These are phyloP conservation scores for Hymenoscyphus linearis DNA, from an alignment of 2,329 filamentous ascomycete genomes.

Conservation along the genomic window DNA sequence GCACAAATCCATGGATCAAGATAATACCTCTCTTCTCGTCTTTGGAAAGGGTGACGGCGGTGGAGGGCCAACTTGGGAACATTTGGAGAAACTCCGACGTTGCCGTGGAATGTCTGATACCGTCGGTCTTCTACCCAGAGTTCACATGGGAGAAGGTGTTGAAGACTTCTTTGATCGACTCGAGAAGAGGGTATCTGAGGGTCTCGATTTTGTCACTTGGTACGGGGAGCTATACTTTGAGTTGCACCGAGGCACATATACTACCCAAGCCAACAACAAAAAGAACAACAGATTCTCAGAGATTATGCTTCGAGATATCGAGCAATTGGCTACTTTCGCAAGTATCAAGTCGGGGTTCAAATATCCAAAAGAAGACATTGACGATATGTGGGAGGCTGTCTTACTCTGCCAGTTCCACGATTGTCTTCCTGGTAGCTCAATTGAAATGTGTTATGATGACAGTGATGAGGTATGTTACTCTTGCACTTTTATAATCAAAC, in stretches of 20 bases:
- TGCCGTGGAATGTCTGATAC: conserved; percentile 90
- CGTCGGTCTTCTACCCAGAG: conserved; percentile 73
- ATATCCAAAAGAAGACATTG: conserved; percentile 91
- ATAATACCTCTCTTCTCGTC: conserved; percentile 82
- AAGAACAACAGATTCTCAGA: conserved; percentile 85
- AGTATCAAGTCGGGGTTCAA: conserved; percentile 70
- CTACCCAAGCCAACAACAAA: conserved; percentile 96
- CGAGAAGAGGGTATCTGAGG: conserved; percentile 62
- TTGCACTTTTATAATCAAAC: not conserved
- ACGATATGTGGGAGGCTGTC: conserved; percentile 90
- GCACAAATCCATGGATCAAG: conserved; percentile 94
- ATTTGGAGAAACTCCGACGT: conserved; percentile 88
- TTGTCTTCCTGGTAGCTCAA: conserved; percentile 88
- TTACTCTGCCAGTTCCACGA: conserved; percentile 97
- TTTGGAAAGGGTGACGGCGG: conserved; percentile 97
- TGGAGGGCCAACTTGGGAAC: conserved; percentile 88
- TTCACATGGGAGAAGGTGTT: conserved; percentile 84
- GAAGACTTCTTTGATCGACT: conserved; percentile 90
- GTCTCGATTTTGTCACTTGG: conserved; percentile 80
- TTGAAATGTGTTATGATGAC: conserved; percentile 98
- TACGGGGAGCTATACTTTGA: conserved; percentile 98
- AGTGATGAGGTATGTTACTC: conserved; percentile 62
- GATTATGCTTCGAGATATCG: conserved; percentile 78
- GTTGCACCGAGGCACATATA: conserved; percentile 93
- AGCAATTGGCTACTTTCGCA: conserved; percentile 80